phyloP scores from a whole-genome alignment of 805 yeast genomes.

The Blastobotrys robertii region DNA sequence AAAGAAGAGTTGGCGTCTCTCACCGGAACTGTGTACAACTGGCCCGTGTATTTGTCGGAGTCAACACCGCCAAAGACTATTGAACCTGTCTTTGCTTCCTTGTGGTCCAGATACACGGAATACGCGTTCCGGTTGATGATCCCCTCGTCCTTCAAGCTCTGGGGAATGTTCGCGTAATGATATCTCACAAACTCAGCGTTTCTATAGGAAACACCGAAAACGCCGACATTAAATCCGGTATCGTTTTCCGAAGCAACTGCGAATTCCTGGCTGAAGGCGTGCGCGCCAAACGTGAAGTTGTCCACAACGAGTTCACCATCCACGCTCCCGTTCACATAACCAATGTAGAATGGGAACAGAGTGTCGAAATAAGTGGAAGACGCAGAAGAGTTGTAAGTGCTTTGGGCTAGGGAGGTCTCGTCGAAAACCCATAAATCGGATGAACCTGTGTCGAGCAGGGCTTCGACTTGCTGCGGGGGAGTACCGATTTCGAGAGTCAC shows the following conservation, averaged over 20 bases:
- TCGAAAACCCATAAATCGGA: constrained; percentile 50
- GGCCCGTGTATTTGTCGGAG: constrained; percentile 30
- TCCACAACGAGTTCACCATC: constrained; percentile 39
- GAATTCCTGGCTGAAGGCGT: background rate
- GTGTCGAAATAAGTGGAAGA: constrained; percentile 14
- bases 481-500: constrained; percentile 36
- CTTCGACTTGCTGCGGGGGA: constrained; percentile 39
- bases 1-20: constrained; percentile 22
- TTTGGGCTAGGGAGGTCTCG: constrained; percentile 1
- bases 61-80: constrained; percentile 36
- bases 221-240: constrained; percentile 1
- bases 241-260: constrained; percentile 3
- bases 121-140: constrained; percentile 31
- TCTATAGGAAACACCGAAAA: background rate
- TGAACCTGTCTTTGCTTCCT: constrained; percentile 26
- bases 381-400: constrained; percentile 1
- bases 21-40: constrained; percentile 19
- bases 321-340: constrained; percentile 29
- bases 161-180: constrained; percentile 18
- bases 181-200: background rate
- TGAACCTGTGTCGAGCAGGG: constrained; percentile 58
- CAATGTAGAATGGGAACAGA: constrained; percentile 13
- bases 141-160: constrained; percentile 26
- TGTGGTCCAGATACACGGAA: constrained; percentile 34
- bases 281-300: constrained; percentile 3